A percentile compares a stretch with the other conserved stretches of the same genome.
phyloP scores from a whole-genome alignment of 305 asterid species.

The Fraxinus xanthoxyloides region DNA sequence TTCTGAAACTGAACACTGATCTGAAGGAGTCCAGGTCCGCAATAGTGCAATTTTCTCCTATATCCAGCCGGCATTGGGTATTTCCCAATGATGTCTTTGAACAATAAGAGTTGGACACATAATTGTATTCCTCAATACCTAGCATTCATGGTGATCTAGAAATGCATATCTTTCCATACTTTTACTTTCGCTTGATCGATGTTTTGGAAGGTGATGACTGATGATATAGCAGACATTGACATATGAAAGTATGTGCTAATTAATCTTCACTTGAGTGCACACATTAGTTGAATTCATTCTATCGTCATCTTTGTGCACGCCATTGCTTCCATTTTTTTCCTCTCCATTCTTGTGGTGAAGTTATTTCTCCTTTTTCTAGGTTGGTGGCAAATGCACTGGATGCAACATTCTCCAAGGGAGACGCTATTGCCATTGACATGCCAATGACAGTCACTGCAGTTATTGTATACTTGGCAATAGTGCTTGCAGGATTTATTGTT shows the following conservation, averaged over 20 bases:
- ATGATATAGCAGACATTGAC: background rate
- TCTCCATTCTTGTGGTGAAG: background rate
- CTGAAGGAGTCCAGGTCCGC: background rate
- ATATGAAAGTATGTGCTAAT: background rate
- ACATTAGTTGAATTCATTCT: background rate
- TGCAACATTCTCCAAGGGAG: slow-evolving; percentile 68
- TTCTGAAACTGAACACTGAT: background rate
- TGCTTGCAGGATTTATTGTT: slow-evolving; percentile 78
- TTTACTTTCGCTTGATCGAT: background rate
- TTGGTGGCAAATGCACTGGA: slow-evolving; percentile 86
- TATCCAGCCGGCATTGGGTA: background rate
- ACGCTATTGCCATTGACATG: slow-evolving; percentile 92
- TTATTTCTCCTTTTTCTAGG: slow-evolving; percentile 40
- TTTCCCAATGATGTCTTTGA: background rate
- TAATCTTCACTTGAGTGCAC: background rate
- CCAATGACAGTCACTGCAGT: slow-evolving; percentile 87
- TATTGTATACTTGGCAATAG: slow-evolving; percentile 73
- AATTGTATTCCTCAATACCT: background rate
- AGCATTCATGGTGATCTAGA: background rate
- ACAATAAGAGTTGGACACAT: background rate
- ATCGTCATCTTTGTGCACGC: background rate
- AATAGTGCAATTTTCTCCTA: background rate
- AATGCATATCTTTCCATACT: background rate
- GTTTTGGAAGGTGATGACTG: background rate
- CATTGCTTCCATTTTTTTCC: background rate